These are phyloP conservation scores for Candolleomyces eurysporus DNA, from an alignment of 768 basidiomycete genomes.

Conservation along the genomic window DNA sequence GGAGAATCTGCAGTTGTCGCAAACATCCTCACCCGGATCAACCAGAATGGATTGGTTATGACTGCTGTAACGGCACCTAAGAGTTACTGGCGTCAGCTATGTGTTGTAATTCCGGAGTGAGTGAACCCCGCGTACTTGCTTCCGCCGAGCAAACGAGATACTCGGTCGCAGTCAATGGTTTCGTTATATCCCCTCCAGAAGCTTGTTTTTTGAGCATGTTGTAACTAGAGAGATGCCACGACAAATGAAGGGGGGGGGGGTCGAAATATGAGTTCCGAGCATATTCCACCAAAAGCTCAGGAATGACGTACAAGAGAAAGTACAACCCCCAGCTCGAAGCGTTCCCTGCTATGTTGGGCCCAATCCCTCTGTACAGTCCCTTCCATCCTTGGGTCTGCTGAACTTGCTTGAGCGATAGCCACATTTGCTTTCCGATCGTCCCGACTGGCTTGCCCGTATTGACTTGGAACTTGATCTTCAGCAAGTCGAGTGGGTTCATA, in stretches of 20 bases:
- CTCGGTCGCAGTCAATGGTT: slow-evolving; percentile 68
- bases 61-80: slow-evolving; percentile 90
- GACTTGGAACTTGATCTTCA: slow-evolving; percentile 94
- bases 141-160: slow-evolving; percentile 90
- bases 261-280: neutral
- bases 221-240: slow-evolving; percentile 54
- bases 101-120: slow-evolving; percentile 9
- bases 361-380: slow-evolving; percentile 88
- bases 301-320: slow-evolving; percentile 83
- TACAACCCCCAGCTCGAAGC: slow-evolving; percentile 97
- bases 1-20: slow-evolving; percentile 69
- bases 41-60: slow-evolving; percentile 97
- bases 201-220: slow-evolving; percentile 89
- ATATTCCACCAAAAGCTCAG: neutral
- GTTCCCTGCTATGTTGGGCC: slow-evolving; percentile 91
- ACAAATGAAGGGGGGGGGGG: neutral
- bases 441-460: slow-evolving; percentile 62
- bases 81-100: slow-evolving; percentile 1
- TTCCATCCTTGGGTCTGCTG: slow-evolving; percentile 72
- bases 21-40: slow-evolving; percentile 96
- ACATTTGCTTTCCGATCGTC: slow-evolving; percentile 72
- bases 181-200: slow-evolving; percentile 60
- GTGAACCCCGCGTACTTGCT: slow-evolving; percentile 75
- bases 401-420: slow-evolving; percentile 70
- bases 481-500: slow-evolving; percentile 95